A percentile compares a stretch with the other conserved stretches of the same genome.
These are phyloP conservation scores for Begonia loranthoides DNA, from an alignment of 306 rosid species.

Conservation along the genomic window DNA sequence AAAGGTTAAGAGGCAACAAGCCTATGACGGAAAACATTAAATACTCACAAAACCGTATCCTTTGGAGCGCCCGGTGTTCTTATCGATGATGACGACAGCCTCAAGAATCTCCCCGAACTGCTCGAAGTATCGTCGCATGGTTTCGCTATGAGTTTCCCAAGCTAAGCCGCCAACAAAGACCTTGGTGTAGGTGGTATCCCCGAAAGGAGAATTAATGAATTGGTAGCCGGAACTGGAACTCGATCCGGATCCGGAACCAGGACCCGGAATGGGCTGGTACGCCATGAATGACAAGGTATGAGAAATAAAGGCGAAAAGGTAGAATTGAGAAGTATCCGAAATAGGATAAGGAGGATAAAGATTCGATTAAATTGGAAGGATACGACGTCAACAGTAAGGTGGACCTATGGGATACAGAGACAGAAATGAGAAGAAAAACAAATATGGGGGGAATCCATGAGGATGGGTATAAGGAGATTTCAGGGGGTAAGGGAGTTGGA, in stretches of 20 bases:
- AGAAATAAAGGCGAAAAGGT: not conserved
- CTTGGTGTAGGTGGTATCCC: slow-evolving; percentile 90
- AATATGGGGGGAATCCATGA: not conserved
- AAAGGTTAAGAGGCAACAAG: too few relatives aligned
- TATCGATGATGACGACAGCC: slow-evolving; percentile 88
- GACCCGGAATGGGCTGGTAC: slow-evolving; percentile 58
- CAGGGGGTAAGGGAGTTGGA: not conserved
- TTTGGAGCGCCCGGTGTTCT: slow-evolving; percentile 90
- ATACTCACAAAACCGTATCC: slow-evolving; percentile 97
- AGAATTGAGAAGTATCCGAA: not conserved
- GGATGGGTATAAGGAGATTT: not conserved
- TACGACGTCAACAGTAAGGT: not conserved
- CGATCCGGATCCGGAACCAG: slow-evolving; percentile 75
- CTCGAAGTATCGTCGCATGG: slow-evolving; percentile 76
- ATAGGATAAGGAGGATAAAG: not conserved
- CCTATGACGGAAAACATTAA: slow-evolving; percentile 11
- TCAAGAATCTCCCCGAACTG: slow-evolving; percentile 88
- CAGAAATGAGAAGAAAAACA: not conserved
- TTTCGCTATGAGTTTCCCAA: slow-evolving; percentile 93
- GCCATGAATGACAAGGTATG: slow-evolving; percentile 41
- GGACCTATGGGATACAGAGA: not conserved
- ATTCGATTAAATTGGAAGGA: slow-evolving; percentile 3
- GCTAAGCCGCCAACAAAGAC: slow-evolving; percentile 96
- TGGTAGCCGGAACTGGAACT: slow-evolving; percentile 82
- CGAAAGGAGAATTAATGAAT: slow-evolving; percentile 62